Conservation (phyloP, 768 basidiomycete genomes). For the Lactifluus hygrophoroides region DNA sequence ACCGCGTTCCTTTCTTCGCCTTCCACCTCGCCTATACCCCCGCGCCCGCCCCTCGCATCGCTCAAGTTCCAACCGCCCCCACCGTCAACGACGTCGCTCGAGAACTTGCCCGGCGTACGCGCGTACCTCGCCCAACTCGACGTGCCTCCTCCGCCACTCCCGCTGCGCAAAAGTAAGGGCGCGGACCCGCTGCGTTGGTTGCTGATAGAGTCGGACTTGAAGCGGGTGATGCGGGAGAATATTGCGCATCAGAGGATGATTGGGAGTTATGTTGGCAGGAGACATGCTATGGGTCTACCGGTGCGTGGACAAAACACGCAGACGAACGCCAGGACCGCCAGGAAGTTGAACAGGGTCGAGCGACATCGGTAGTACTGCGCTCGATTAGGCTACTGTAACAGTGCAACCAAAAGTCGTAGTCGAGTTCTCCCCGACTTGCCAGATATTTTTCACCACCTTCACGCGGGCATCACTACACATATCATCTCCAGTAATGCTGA, state of each 20-base stretch:
- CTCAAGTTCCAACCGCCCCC: conserved; percentile 43
- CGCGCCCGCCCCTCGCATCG: conserved; percentile 57
- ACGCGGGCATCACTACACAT: too few relatives aligned
- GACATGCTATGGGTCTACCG: conserved; percentile 89
- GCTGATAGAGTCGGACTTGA: conserved; percentile 83
- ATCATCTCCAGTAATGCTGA: too few relatives aligned
- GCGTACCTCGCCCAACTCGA: background rate
- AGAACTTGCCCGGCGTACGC: conserved; percentile 23
- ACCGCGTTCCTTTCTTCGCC: conserved; percentile 93
- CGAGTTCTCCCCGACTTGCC: too few relatives aligned
- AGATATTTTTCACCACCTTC: too few relatives aligned
- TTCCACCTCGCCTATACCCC: conserved; percentile 57
- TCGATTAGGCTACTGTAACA: too few relatives aligned
- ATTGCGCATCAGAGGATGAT: conserved; percentile 91
- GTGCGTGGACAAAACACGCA: conserved; percentile 93
- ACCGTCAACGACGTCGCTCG: conserved; percentile 29
- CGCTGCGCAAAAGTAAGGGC: conserved; percentile 16
- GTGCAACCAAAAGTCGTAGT: too few relatives aligned
- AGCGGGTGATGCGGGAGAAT: conserved; percentile 76
- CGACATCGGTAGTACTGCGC: conserved; percentile 38
- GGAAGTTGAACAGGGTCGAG: conserved; percentile 80
- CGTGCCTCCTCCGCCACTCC: background rate
- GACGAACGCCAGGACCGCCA: conserved; percentile 85
- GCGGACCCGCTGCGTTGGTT: conserved; percentile 63
- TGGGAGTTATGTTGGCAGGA: conserved; percentile 86